Conservation (phyloP, 1,284 basidiomycete genomes). For the Coniophora puteana region DNA sequence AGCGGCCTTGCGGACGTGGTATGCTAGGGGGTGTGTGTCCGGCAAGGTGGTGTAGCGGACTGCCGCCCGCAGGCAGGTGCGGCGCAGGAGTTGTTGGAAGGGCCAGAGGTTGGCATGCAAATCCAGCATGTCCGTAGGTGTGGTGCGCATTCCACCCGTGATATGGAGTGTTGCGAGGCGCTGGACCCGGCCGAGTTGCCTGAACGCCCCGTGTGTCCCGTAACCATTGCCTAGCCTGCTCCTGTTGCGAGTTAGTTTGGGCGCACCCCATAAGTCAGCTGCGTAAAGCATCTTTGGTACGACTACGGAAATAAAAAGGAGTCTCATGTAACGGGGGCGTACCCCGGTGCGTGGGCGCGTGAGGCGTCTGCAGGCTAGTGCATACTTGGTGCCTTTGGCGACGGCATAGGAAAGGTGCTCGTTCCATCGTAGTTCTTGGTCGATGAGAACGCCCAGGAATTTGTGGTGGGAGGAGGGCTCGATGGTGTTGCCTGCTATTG, state of each 20-base stretch:
- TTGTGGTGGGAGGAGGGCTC: conserved; percentile 4
- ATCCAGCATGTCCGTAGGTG: conserved; percentile 15
- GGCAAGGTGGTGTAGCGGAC: conserved; percentile 8
- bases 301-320: conserved; percentile 16
- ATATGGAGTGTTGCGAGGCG: conserved; percentile 11
- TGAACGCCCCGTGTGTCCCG: no score
- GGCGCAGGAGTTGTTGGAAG: conserved; percentile 9
- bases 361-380: conserved; percentile 13
- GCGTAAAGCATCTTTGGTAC: conserved; percentile 24
- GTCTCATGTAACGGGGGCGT: neutral
- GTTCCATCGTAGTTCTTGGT: conserved; percentile 18
- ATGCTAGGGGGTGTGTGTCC: conserved; percentile 6
- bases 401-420: conserved; percentile 18
- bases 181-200: conserved; percentile 10
- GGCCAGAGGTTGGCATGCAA: conserved; percentile 15
- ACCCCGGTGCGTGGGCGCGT: conserved; percentile 11
- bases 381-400: conserved; percentile 16
- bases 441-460: conserved; percentile 24
- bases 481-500: neutral
- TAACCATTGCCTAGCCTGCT: no score
- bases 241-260: conserved; percentile 5
- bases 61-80: conserved; percentile 3
- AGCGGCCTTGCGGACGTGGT: no score
- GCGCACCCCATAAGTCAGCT: conserved; percentile 19
- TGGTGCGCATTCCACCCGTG: conserved; percentile 16